Conservation (phyloP, 2,329 filamentous ascomycete genomes). For the Nakataea oryzae region DNA sequence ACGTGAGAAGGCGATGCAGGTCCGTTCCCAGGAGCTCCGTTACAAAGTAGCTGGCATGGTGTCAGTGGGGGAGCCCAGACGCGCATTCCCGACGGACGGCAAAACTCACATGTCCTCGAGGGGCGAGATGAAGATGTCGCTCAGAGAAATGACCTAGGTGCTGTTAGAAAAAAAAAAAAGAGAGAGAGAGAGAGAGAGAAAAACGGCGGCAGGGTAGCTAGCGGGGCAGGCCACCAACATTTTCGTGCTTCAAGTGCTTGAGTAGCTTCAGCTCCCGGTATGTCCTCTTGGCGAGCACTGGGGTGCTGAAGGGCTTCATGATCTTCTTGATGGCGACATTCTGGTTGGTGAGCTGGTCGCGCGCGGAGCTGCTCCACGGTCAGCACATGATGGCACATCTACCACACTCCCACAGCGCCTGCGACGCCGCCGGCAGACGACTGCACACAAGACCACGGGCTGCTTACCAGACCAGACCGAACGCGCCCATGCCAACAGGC, state of each 20-base stretch:
- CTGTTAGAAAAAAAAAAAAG: constrained; percentile 10
- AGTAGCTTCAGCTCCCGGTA: constrained; percentile 95
- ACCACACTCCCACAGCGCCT: neutral
- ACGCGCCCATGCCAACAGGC: constrained; percentile 97
- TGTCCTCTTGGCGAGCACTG: constrained; percentile 92
- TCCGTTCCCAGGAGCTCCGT: constrained; percentile 96
- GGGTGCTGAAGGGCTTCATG: constrained; percentile 99
- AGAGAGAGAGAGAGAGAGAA: neutral
- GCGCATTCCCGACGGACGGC: neutral
- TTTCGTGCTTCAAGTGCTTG: constrained; percentile 94
- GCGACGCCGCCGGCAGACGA: neutral
- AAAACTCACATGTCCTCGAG: constrained; percentile 88
- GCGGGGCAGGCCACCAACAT: constrained; percentile 43
- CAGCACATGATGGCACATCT: neutral
- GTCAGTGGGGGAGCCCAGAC: constrained; percentile 9
- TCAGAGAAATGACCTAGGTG: constrained; percentile 81
- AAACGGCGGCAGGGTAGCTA: neutral
- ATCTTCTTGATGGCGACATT: constrained; percentile 99
- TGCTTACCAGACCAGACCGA: constrained; percentile 92
- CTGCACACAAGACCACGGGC: neutral
- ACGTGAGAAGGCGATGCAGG: constrained; percentile 88
- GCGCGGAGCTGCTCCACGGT: constrained; percentile 63
- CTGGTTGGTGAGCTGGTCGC: constrained; percentile 93
- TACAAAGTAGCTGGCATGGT: constrained; percentile 76
- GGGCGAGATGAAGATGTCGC: constrained; percentile 98